Evolutionary conservation across 2,329 filamentous ascomycete species (phyloP).

Genomic region (Coniella lustricola): DNA sequence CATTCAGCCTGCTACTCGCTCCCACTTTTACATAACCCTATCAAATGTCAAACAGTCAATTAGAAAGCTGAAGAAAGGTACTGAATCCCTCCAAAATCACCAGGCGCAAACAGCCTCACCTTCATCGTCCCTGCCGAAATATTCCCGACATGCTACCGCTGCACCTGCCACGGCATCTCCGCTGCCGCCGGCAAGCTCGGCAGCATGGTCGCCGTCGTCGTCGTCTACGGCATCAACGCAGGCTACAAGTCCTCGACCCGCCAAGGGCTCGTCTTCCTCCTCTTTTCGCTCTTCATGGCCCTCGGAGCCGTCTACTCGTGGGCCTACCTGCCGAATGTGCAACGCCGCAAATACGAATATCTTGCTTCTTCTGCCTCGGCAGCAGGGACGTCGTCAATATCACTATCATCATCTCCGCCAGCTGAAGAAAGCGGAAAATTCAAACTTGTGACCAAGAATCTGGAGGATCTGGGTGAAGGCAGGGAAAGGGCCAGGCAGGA

Average conservation of each 20-base stretch:
- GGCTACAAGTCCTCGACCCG: slow-evolving; percentile 34
- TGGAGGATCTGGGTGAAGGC: slow-evolving; percentile 45
- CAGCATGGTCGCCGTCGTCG: slow-evolving; percentile 43
- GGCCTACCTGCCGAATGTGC: slow-evolving; percentile 44
- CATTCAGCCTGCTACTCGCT: no score
- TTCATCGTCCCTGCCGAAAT: slow-evolving; percentile 59
- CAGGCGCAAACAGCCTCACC: slow-evolving; percentile 54
- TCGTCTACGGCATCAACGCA: slow-evolving; percentile 43
- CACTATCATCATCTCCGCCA: no score
- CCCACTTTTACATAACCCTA: no score
- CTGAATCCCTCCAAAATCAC: neutral
- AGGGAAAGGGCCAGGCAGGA: slow-evolving; percentile 35
- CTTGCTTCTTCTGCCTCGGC: slow-evolving; percentile 17
- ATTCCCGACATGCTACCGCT: slow-evolving; percentile 57
- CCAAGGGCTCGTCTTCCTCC: slow-evolving; percentile 43
- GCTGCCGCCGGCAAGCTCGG: slow-evolving; percentile 54
- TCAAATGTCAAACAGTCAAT: neutral
- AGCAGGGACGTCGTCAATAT: neutral
- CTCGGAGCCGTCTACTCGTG: slow-evolving; percentile 44
- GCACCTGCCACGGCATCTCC: slow-evolving; percentile 55
- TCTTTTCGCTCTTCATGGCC: slow-evolving; percentile 43
- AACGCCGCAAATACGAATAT: slow-evolving; percentile 23
- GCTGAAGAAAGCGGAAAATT: slow-evolving; percentile 20
- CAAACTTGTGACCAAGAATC: slow-evolving; percentile 37
- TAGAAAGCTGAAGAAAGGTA: no score